A percentile compares a stretch with the other conserved stretches of the same genome.
These are phyloP conservation scores for Mycena galericulata DNA, from an alignment of 768 basidiomycete species.

Conservation along the genomic window DNA sequence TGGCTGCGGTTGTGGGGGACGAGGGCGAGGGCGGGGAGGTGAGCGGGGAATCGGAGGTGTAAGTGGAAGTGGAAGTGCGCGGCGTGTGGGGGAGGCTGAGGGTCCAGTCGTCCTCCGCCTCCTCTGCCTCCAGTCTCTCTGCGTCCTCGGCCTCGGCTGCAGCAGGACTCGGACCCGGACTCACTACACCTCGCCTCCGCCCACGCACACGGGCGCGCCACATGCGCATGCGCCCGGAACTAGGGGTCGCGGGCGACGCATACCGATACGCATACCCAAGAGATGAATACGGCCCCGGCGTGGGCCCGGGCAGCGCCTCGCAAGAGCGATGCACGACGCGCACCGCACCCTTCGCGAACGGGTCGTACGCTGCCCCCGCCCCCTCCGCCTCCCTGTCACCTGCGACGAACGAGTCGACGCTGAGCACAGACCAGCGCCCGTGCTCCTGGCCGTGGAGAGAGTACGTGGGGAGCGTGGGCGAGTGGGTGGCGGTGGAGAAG, in stretches of 20 bases:
- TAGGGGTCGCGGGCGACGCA: too few relatives aligned
- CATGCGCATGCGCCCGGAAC: too few relatives aligned
- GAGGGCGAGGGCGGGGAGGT: background rate
- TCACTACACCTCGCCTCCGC: too few relatives aligned
- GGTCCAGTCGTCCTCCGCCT: too few relatives aligned
- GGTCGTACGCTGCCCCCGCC: constrained; percentile 23
- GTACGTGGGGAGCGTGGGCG: background rate
- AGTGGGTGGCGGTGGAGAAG: too few relatives aligned
- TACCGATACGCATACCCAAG: too few relatives aligned
- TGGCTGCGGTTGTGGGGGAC: background rate
- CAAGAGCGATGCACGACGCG: constrained; percentile 39
- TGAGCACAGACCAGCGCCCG: constrained; percentile 32
- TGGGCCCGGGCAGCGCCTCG: constrained; percentile 19
- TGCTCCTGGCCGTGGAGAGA: background rate
- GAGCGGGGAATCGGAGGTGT: background rate
- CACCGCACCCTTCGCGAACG: constrained; percentile 42
- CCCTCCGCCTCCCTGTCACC: background rate
- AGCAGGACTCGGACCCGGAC: too few relatives aligned
- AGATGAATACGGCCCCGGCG: background rate
- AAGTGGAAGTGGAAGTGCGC: background rate
- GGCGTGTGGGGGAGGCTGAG: background rate
- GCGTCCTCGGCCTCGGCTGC: too few relatives aligned
- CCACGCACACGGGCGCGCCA: too few relatives aligned
- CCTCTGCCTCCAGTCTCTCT: too few relatives aligned
- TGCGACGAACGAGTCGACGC: constrained; percentile 28